Base-by-base conservation (phyloP, 164 flowering plant species). In the Kalanchoe fedtschenkoi region DNA sequence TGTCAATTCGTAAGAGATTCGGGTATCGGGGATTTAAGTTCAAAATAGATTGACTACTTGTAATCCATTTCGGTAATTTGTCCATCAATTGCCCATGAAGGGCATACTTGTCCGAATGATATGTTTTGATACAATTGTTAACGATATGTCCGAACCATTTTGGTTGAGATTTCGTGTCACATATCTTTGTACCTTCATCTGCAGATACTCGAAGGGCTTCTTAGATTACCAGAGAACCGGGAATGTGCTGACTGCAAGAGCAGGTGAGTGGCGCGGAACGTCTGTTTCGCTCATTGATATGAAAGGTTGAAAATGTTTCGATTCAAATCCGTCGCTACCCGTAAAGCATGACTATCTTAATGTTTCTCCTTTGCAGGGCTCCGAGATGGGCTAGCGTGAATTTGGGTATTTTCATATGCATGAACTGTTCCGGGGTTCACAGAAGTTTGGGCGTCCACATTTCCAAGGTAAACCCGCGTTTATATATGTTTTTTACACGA, bases 331-430 rank as follows among this genome's bases (percentile, higher is more conserved):
- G 6, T 37, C 8, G 24, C 41, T 11, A 41, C 61, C 16, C 34
- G 22, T 58, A 32, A 33, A n/a, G 10, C 8, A 19, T 8, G 14
- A 58, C 24, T 33, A 8, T 33, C 29, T 8, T 33, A 16, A 58
- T 58, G 5, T 57, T 29, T 32, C 11, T 58, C 21, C 56, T 13
- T 28, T 74, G 65, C 78, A 84, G 89, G 66, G 89, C 81, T 55
- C 87, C 89, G 32, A 71, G 89, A 76, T 84, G 89, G 89, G 87
- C 89, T 42, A 84, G 89, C 64, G 85, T 84, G 62, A 84, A 84
- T 71, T 65, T 84, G 35, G 89, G 89, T 39, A 82, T 84, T 64
- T 84, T 84, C 66, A 80, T 84, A 65, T 84, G 89, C 76, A 80
- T 84, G 89, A 83, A 82, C 59, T 84, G 89, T 70, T 84, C 89